Evolutionary conservation across 257 asterid genomes (phyloP).

Genomic region (Leonotis leonurus): DNA sequence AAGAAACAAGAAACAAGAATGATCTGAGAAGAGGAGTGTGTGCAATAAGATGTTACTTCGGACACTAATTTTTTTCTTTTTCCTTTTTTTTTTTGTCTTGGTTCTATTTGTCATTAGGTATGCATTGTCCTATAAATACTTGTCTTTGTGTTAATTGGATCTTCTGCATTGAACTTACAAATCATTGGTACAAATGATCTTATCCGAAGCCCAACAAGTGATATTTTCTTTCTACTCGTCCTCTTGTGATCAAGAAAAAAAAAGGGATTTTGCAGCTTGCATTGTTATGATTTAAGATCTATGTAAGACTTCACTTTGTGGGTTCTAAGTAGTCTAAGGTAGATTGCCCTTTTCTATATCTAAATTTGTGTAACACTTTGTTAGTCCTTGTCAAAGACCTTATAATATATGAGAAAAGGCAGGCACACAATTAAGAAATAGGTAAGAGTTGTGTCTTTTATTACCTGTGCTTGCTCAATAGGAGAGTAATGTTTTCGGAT

Average conservation of each 20-base stretch:
- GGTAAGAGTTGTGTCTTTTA: background rate
- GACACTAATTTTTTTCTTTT: too few relatives aligned
- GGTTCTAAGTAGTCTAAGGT: conserved; percentile 13
- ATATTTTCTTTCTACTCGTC: too few relatives aligned
- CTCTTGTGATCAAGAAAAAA: background rate
- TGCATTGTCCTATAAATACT: background rate
- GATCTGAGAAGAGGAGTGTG: too few relatives aligned
- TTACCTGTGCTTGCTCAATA: too few relatives aligned
- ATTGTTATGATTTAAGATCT: background rate
- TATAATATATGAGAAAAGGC: background rate
- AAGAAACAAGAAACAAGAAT: too few relatives aligned
- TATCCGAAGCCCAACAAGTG: conserved; percentile 5
- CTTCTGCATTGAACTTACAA: background rate
- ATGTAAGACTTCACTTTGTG: background rate
- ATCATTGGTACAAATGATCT: background rate
- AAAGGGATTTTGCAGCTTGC: background rate
- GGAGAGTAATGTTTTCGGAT: conserved; percentile 14
- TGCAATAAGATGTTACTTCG: too few relatives aligned
- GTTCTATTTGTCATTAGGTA: background rate
- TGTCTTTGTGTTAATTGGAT: too few relatives aligned
- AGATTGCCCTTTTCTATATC: background rate
- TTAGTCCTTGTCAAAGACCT: background rate
- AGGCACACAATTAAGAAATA: too few relatives aligned
- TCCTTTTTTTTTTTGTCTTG: background rate
- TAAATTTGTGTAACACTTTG: conserved; percentile 1